Percentiles rank a stretch among this genome's conserved stretches.
Evolutionary conservation across 2,329 filamentous ascomycete species (phyloP).

Genomic region (Graphilbum ipis-grandicollis): DNA sequence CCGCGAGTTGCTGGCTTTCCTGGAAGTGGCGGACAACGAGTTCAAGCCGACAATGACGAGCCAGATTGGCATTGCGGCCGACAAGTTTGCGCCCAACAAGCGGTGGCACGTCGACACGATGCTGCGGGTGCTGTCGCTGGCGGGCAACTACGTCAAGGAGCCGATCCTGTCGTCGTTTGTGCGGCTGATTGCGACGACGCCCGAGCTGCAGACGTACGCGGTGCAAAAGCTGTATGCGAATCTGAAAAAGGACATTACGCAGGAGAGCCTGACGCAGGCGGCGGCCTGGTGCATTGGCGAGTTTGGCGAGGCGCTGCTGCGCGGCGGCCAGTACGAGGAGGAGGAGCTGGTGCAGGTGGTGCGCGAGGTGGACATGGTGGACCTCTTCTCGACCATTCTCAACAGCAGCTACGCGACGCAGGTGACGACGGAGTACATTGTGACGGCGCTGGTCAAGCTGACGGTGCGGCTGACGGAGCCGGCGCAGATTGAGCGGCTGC

Average conservation of each 20-base stretch:
- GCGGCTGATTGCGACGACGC: slow-evolving; percentile 81
- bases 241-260: slow-evolving; percentile 90
- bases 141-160: slow-evolving; percentile 94
- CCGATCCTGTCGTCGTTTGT: slow-evolving; percentile 95
- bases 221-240: slow-evolving; percentile 87
- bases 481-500: slow-evolving; percentile 72
- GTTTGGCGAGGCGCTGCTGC: slow-evolving; percentile 79
- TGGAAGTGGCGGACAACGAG: slow-evolving; percentile 94
- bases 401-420: slow-evolving; percentile 91
- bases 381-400: slow-evolving; percentile 80
- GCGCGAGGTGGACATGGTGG: slow-evolving; percentile 76
- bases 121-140: slow-evolving; percentile 79
- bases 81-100: slow-evolving; percentile 91
- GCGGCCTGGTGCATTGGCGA: slow-evolving; percentile 97
- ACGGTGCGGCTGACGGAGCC: slow-evolving; percentile 73
- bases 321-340: slow-evolving; percentile 82
- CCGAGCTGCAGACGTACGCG: slow-evolving; percentile 89
- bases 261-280: slow-evolving; percentile 84
- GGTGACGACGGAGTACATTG: slow-evolving; percentile 85
- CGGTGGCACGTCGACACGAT: slow-evolving; percentile 98
- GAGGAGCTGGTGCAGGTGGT: slow-evolving; percentile 71
- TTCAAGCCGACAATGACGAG: slow-evolving; percentile 98
- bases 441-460: slow-evolving; percentile 87
- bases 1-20: slow-evolving; percentile 79
- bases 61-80: slow-evolving; percentile 92